Conservation (phyloP, 768 basidiomycete genomes). For the Lactarius sanguifluus region DNA sequence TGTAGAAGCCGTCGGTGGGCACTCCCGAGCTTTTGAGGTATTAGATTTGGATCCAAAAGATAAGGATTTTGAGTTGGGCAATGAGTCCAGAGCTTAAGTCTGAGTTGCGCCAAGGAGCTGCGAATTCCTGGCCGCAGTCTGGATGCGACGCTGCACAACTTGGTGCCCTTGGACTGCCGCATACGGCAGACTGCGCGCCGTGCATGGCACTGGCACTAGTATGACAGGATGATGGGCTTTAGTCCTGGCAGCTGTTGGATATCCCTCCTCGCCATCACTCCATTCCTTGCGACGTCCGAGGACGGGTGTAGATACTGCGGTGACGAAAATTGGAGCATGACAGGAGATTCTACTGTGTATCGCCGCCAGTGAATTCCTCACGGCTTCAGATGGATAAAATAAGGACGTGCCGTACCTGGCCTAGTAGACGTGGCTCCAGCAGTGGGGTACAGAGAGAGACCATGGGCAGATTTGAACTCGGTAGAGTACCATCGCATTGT, state of each 20-base stretch:
- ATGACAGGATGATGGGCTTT: conserved; percentile 3
- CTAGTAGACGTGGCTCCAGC: background rate
- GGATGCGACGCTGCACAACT: background rate
- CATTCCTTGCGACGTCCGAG: background rate
- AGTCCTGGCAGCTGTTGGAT: conserved; percentile 4
- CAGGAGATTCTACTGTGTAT: background rate
- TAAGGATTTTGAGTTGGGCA: conserved; percentile 1
- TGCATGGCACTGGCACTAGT: background rate
- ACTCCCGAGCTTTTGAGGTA: conserved; percentile 2
- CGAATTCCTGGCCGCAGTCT: background rate
- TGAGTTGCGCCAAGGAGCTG: background rate
- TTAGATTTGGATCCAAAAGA: background rate
- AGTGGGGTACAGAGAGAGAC: background rate
- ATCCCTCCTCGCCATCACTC: conserved; percentile 1
- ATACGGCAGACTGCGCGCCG: background rate
- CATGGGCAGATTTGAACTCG: background rate
- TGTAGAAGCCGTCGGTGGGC: background rate
- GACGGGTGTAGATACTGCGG: background rate
- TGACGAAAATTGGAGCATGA: conserved; percentile 12
- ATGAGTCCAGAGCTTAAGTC: background rate
- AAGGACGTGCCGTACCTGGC: conserved; percentile 2
- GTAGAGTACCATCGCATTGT: background rate
- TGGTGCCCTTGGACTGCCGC: background rate
- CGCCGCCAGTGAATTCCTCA: background rate
- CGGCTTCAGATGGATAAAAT: background rate